Conservation (phyloP, 2,329 filamentous ascomycete species). For the Berkeleyomyces basicola region DNA sequence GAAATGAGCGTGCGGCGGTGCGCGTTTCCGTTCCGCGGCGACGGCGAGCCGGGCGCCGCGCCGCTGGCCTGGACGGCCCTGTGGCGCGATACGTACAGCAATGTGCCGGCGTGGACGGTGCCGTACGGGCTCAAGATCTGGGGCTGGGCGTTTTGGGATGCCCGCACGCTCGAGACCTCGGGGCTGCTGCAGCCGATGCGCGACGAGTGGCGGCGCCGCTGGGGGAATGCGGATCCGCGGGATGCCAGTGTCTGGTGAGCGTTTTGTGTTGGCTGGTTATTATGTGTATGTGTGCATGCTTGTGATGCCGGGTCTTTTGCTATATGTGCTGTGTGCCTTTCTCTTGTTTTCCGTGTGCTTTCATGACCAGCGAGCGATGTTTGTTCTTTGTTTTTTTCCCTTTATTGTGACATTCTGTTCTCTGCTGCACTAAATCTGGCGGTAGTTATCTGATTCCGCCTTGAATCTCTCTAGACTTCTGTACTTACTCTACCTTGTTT, state of each 20-base stretch:
- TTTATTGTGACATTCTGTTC: not conserved
- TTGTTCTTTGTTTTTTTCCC: not conserved
- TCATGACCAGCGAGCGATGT: not conserved
- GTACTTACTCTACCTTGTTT: not conserved
- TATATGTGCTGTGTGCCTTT: not conserved
- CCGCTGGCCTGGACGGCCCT: conserved; percentile 10
- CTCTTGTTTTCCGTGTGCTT: not conserved
- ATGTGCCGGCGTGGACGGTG: conserved; percentile 6
- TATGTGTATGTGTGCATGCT: not conserved
- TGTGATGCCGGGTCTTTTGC: not conserved
- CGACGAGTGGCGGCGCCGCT: conserved; percentile 9
- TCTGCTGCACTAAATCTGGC: not conserved
- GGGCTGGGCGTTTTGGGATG: conserved; percentile 13
- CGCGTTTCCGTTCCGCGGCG: conserved; percentile 9
- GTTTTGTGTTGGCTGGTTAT: not conserved
- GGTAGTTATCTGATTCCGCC: not conserved
- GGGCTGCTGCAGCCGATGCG: conserved; percentile 2
- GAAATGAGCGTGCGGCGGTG: not conserved
- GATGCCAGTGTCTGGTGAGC: not conserved
- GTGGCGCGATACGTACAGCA: conserved; percentile 11
- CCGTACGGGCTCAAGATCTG: conserved; percentile 12
- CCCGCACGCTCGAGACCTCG: not conserved
- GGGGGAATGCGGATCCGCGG: conserved; percentile 6
- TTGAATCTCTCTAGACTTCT: not conserved
- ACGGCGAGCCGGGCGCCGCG: not conserved